Percentiles rank a stretch among this genome's conserved stretches.
These are phyloP conservation scores for Saturnispora silvae DNA, from an alignment of 805 yeast genomes.

Conservation along the genomic window DNA sequence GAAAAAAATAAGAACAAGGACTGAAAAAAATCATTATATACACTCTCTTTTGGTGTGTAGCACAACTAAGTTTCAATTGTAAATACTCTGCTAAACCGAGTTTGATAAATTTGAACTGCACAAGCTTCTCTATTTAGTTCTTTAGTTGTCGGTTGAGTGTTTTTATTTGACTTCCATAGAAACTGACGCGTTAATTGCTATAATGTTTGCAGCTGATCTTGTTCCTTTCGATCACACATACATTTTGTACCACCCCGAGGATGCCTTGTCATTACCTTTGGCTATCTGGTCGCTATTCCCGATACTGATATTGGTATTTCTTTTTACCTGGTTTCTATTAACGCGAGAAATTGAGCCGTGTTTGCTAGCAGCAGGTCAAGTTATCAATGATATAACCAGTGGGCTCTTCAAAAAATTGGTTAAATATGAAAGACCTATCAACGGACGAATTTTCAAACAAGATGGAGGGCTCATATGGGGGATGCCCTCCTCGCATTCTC, in stretches of 20 bases:
- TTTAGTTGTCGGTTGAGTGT: neutral
- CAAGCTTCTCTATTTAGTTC: neutral
- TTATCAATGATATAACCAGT: constrained; percentile 64
- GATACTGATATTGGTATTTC: constrained; percentile 63
- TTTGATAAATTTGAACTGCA: too few relatives aligned
- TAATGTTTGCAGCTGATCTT: neutral
- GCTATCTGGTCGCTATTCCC: constrained; percentile 79
- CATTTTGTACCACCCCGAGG: constrained; percentile 65
- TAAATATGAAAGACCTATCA: constrained; percentile 62
- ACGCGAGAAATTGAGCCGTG: constrained; percentile 83
- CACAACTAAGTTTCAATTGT: too few relatives aligned
- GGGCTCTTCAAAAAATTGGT: constrained; percentile 52
- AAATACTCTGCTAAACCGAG: too few relatives aligned
- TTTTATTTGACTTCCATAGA: too few relatives aligned
- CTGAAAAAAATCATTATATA: too few relatives aligned
- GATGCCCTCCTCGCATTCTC: constrained; percentile 96
- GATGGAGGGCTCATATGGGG: constrained; percentile 50
- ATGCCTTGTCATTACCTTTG: constrained; percentile 43
- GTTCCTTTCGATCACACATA: constrained; percentile 80
- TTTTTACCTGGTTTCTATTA: constrained; percentile 72
- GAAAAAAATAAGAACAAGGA: neutral
- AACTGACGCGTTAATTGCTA: neutral
- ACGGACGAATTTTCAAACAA: constrained; percentile 28
- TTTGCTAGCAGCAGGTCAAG: constrained; percentile 76
- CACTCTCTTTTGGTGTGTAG: too few relatives aligned